phyloP scores from a whole-genome alignment of 257 asterid species.

The Echium plantagineum region DNA sequence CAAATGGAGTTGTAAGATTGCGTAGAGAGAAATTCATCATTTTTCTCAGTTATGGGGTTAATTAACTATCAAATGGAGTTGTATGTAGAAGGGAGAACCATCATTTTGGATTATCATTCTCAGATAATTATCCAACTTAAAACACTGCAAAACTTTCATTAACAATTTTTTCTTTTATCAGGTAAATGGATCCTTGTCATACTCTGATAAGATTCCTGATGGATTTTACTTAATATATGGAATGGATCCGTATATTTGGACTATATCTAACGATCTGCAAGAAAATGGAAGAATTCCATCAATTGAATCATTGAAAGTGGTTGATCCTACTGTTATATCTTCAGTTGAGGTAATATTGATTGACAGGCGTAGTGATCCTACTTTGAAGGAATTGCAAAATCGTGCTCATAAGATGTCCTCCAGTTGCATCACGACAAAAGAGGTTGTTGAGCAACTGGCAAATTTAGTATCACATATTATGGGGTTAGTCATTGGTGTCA shows the following conservation, averaged over 20 bases:
- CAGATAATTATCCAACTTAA: background rate
- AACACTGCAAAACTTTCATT: background rate
- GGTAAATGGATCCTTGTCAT: conserved; percentile 90
- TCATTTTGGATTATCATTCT: background rate
- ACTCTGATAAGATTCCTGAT: conserved; percentile 64
- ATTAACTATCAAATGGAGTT: too few species aligned
- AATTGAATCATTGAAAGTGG: conserved; percentile 58
- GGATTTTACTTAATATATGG: conserved; percentile 84
- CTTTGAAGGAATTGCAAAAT: conserved; percentile 72
- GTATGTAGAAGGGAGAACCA: background rate
- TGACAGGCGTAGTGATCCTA: conserved; percentile 61
- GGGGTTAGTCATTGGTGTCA: conserved; percentile 57
- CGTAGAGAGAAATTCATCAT: background rate
- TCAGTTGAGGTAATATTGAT: conserved; percentile 72
- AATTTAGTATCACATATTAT: conserved; percentile 78
- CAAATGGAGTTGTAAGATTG: too few species aligned
- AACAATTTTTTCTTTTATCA: conserved; percentile 20
- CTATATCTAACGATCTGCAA: conserved; percentile 67
- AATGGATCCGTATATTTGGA: conserved; percentile 95
- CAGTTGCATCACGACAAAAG: conserved; percentile 46
- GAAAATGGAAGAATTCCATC: conserved; percentile 90
- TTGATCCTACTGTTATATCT: conserved; percentile 45
- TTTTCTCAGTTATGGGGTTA: background rate
- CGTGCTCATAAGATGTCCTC: conserved; percentile 46
- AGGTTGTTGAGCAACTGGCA: conserved; percentile 87